Conservation (phyloP, 208 protist species). For the Leishmania aethiopica region DNA sequence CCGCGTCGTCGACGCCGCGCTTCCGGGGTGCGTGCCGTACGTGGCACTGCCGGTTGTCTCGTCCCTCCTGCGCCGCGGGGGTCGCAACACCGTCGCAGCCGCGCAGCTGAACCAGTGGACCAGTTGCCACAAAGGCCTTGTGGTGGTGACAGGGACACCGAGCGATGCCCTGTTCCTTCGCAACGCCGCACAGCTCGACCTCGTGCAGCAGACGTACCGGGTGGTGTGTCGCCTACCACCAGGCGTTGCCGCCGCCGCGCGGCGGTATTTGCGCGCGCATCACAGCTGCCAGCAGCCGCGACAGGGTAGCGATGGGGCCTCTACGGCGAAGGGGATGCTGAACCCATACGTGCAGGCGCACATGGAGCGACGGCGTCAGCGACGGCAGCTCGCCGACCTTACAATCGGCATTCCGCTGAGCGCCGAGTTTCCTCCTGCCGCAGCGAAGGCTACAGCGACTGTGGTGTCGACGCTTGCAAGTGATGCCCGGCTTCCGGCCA, state of each 20-base stretch:
- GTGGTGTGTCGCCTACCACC: slow-evolving; percentile 69
- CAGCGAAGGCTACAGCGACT: neutral
- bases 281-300: neutral
- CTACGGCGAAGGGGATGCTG: neutral
- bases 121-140: slow-evolving; percentile 52
- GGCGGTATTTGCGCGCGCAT: slow-evolving; percentile 1
- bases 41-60: slow-evolving; percentile 29
- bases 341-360: slow-evolving; percentile 50
- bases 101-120: slow-evolving; percentile 55
- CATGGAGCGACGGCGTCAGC: slow-evolving; percentile 12
- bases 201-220: slow-evolving; percentile 64
- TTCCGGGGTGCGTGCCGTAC: slow-evolving; percentile 39
- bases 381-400: neutral
- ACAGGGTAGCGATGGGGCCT: neutral
- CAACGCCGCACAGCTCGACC: slow-evolving; percentile 55
- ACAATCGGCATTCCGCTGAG: slow-evolving; percentile 18
- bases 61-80: slow-evolving; percentile 26
- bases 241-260: slow-evolving; percentile 35
- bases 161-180: slow-evolving; percentile 64
- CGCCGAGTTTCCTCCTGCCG: neutral
- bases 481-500: slow-evolving; percentile 6
- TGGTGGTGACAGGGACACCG: slow-evolving; percentile 42
- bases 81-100: slow-evolving; percentile 5
- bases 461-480: neutral
- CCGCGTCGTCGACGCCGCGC: slow-evolving; percentile 44